Conservation (phyloP, 1,284 basidiomycete species). For the Trametes sp. region DNA sequence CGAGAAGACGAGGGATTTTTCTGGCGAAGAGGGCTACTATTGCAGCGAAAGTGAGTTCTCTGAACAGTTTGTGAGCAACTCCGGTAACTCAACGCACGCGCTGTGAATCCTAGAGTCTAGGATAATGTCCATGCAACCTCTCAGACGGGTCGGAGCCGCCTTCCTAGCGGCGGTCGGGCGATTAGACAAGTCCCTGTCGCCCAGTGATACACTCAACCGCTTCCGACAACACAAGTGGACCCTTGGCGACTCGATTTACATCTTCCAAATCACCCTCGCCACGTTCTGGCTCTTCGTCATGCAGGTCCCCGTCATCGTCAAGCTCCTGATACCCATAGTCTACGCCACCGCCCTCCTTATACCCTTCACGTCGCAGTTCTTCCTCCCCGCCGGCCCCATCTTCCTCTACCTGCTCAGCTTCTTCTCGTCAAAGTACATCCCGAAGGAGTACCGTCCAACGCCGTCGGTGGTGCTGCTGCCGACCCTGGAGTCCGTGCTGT, state of each 20-base stretch:
- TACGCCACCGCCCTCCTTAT: conserved; percentile 78
- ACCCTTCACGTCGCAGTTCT: conserved; percentile 92
- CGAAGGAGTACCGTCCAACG: conserved; percentile 73
- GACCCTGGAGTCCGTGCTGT: conserved; percentile 92
- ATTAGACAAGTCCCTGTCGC: conserved; percentile 81
- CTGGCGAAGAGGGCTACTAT: no score
- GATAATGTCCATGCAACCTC: conserved; percentile 27
- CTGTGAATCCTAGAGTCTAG: no score
- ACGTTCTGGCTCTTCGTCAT: conserved; percentile 84
- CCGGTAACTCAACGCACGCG: no score
- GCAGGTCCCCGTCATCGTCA: conserved; percentile 74
- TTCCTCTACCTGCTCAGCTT: conserved; percentile 88
- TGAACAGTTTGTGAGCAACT: no score
- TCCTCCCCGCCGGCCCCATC: conserved; percentile 89
- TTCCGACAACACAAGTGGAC: conserved; percentile 70
- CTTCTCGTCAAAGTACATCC: conserved; percentile 89
- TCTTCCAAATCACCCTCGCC: conserved; percentile 72
- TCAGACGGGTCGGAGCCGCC: conserved; percentile 52
- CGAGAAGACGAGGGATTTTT: no score
- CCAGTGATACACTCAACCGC: conserved; percentile 70
- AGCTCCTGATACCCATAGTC: conserved; percentile 81
- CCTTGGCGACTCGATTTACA: conserved; percentile 64
- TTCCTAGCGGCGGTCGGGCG: conserved; percentile 67
- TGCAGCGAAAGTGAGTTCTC: no score
- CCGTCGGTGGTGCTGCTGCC: conserved; percentile 95